phyloP scores from a whole-genome alignment of 352 stramenopile genomes.

The Phytophthora sansomeana region DNA sequence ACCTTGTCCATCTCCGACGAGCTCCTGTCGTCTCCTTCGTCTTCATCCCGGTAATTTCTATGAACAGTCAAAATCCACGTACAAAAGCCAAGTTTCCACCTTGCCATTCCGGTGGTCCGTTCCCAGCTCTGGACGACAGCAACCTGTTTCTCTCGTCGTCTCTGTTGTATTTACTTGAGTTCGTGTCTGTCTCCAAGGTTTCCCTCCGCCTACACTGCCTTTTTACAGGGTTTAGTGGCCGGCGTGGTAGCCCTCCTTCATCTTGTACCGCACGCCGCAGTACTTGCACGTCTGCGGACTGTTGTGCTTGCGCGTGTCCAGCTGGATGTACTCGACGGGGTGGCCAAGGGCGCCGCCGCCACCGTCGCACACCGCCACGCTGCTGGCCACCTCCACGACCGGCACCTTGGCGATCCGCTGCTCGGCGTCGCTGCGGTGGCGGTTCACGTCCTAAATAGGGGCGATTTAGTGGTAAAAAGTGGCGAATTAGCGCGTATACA shows the following conservation, averaged over 20 bases:
- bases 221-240: conserved; percentile 55
- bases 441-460: conserved; percentile 70
- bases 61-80: background rate
- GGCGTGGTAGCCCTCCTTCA: conserved; percentile 75
- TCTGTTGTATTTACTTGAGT: conserved; percentile 40
- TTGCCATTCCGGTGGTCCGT: conserved; percentile 9
- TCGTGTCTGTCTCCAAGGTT: conserved; percentile 10
- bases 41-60: conserved; percentile 32
- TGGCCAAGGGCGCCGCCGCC: conserved; percentile 96
- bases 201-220: too few species aligned
- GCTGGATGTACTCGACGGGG: conserved; percentile 96
- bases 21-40: conserved; percentile 27
- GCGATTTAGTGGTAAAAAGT: conserved; percentile 5
- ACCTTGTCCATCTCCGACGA: conserved; percentile 40
- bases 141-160: conserved; percentile 9
- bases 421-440: conserved; percentile 92
- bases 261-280: conserved; percentile 93
- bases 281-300: conserved; percentile 92
- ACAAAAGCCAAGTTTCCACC: background rate
- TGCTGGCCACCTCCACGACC: conserved; percentile 92
- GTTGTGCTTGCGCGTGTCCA: conserved; percentile 87
- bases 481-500: conserved; percentile 10
- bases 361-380: conserved; percentile 95
- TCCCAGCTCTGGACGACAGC: conserved; percentile 5
- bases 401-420: conserved; percentile 87